Evolutionary conservation across 345 rosid genomes (phyloP).

Genomic region (Aurinia saxatilis): DNA sequence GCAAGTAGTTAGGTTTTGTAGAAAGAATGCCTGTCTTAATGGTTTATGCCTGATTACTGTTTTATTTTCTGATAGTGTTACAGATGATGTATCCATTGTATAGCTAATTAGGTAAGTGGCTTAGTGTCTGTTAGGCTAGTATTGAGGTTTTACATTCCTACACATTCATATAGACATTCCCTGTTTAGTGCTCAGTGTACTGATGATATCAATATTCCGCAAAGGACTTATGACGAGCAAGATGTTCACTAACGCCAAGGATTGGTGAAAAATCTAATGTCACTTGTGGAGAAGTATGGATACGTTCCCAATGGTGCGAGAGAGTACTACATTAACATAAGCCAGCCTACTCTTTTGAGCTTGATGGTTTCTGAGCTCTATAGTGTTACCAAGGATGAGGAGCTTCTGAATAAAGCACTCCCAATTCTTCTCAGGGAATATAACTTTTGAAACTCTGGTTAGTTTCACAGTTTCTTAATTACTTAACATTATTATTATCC

Average conservation of each 20-base stretch:
- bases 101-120: no score
- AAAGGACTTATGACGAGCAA: constrained; percentile 87
- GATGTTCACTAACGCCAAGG: constrained; percentile 72
- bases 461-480: constrained; percentile 1
- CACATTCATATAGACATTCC: no score
- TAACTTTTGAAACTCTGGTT: constrained; percentile 73
- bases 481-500: not conserved
- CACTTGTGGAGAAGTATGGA: constrained; percentile 58
- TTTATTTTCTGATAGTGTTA: no score
- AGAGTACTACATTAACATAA: constrained; percentile 74
- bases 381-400: constrained; percentile 51
- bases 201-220: constrained; percentile 25
- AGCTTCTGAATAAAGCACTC: constrained; percentile 44
- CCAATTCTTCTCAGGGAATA: constrained; percentile 73
- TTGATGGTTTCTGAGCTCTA: constrained; percentile 72
- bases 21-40: no score
- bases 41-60: no score
- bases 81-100: no score
- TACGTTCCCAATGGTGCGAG: constrained; percentile 78
- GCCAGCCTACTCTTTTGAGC: constrained; percentile 90
- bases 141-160: no score
- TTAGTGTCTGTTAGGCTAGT: no score
- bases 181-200: no score
- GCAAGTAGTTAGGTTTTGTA: no score
- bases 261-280: constrained; percentile 67